Conservation (phyloP, 1,284 basidiomycete species). For the Pseudozyma sp. region DNA sequence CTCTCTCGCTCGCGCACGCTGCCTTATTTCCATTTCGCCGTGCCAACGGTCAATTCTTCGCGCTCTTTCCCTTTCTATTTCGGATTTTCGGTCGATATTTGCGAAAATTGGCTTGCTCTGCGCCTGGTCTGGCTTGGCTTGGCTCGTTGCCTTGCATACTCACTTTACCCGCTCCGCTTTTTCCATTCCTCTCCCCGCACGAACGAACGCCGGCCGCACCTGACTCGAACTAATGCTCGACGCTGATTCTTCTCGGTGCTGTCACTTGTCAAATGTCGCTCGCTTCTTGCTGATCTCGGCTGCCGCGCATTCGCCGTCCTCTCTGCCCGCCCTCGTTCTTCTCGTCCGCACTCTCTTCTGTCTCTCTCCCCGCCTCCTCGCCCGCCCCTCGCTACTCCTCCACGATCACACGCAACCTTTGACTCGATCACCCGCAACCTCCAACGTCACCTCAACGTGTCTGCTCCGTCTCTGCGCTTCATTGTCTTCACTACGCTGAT, state of each 20-base stretch:
- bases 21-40: no score
- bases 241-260: background rate
- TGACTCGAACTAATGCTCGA: slow-evolving; percentile 15
- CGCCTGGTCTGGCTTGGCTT: background rate
- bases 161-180: background rate
- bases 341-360: background rate
- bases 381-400: no score
- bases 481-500: background rate
- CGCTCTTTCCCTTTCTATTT: slow-evolving; percentile 2
- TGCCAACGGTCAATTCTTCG: slow-evolving; percentile 2
- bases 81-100: slow-evolving; percentile 33
- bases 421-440: background rate
- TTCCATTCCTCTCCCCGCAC: slow-evolving; percentile 15
- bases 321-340: background rate
- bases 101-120: slow-evolving; percentile 1
- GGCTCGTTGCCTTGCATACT: background rate
- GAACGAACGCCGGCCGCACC: background rate
- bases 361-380: background rate
- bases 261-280: background rate
- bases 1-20: no score
- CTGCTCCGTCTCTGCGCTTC: background rate
- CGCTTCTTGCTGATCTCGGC: background rate
- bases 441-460: background rate
- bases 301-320: background rate
- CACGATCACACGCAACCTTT: no score